These are phyloP conservation scores for Lentinula raphanica DNA, from an alignment of 768 basidiomycete genomes.

Conservation along the genomic window DNA sequence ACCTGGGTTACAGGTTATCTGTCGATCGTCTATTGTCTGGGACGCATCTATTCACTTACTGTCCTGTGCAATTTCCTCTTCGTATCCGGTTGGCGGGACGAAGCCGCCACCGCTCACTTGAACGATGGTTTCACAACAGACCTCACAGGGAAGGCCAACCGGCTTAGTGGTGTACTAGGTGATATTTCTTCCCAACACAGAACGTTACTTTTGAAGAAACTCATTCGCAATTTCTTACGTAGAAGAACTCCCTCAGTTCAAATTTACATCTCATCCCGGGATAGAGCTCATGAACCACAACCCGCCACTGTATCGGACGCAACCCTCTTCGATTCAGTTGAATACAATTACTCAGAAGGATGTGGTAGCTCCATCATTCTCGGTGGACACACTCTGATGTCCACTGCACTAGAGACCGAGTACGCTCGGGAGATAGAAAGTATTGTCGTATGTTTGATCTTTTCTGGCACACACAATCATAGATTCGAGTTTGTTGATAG, in stretches of 20 bases:
- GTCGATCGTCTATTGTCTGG: neutral
- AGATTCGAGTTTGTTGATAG: too few species aligned
- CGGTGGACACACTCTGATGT: neutral
- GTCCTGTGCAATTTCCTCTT: neutral
- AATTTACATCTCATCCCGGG: neutral
- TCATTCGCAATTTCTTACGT: neutral
- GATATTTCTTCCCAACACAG: too few species aligned
- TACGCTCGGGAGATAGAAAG: too few species aligned
- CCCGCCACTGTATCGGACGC: too few species aligned
- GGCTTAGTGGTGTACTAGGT: neutral
- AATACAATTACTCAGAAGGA: neutral
- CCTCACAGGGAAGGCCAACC: neutral
- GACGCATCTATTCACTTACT: neutral
- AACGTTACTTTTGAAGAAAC: neutral
- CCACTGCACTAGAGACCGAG: too few species aligned
- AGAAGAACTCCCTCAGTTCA: neutral
- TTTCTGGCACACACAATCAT: too few species aligned
- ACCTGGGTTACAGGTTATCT: neutral
- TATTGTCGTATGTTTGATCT: too few species aligned
- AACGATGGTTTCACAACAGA: neutral
- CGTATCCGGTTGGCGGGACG: neutral
- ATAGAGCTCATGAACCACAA: too few species aligned
- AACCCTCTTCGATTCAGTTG: neutral
- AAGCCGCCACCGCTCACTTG: neutral
- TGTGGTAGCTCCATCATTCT: neutral